These are phyloP conservation scores for Rhinocladiella similis DNA, from an alignment of 2,329 filamentous ascomycete genomes.

Conservation along the genomic window DNA sequence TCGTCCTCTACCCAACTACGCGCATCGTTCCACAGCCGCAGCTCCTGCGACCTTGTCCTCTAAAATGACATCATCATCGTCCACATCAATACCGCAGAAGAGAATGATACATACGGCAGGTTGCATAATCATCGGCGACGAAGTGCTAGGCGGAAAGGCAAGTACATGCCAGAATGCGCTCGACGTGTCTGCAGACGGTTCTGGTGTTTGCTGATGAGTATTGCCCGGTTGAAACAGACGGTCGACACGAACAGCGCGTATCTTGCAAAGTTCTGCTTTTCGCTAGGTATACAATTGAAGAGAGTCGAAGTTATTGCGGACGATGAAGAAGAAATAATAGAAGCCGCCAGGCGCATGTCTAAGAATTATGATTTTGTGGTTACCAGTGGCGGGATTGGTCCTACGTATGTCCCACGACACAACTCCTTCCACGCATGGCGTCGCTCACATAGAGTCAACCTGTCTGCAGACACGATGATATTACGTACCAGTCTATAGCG, in stretches of 20 bases:
- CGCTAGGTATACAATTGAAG: slow-evolving; percentile 68
- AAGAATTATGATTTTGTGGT: slow-evolving; percentile 90
- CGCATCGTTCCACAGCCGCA: slow-evolving; percentile 48
- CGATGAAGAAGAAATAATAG: slow-evolving; percentile 85
- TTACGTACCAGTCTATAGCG: slow-evolving; percentile 92
- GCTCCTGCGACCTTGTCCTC: slow-evolving; percentile 21
- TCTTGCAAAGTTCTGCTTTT: slow-evolving; percentile 67
- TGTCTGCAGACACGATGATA: slow-evolving; percentile 82
- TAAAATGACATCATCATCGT: slow-evolving; percentile 47
- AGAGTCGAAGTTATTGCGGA: slow-evolving; percentile 91
- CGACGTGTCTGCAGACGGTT: too few species aligned
- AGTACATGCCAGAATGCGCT: background rate
- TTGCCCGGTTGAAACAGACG: slow-evolving; percentile 45
- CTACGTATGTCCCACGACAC: slow-evolving; percentile 64
- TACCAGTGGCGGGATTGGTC: slow-evolving; percentile 92
- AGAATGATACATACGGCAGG: slow-evolving; percentile 83
- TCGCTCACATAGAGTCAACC: slow-evolving; percentile 2
- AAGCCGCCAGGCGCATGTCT: slow-evolving; percentile 85
- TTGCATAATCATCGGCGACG: slow-evolving; percentile 91
- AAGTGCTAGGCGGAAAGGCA: slow-evolving; percentile 88
- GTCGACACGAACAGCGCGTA: slow-evolving; percentile 67
- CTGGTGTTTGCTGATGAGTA: slow-evolving; percentile 1
- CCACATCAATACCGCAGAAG: slow-evolving; percentile 20
- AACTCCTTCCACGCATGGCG: too few species aligned
- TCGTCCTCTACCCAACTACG: slow-evolving; percentile 60